Evolutionary conservation across 148 eudicot genomes (phyloP).

Genomic region (Polygonum maritimum): DNA sequence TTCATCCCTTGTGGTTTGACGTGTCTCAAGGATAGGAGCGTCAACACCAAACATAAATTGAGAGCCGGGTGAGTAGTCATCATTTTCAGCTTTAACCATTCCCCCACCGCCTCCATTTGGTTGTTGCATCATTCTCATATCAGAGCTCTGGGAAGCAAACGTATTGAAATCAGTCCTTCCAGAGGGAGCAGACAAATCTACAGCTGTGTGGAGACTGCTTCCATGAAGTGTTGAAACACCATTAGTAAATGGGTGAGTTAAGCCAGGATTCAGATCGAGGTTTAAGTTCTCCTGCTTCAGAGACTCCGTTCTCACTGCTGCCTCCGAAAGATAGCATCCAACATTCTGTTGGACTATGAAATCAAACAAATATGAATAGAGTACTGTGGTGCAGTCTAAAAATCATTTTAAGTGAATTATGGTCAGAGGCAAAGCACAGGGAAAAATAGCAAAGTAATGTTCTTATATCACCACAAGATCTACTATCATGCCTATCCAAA

Average conservation of each 20-base stretch:
- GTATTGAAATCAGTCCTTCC: conserved; percentile 6
- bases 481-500: neutral
- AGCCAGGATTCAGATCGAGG: conserved; percentile 26
- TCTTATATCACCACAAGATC: neutral
- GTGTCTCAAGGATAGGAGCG: conserved; percentile 2
- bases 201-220: conserved; percentile 4
- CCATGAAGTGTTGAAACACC: conserved; percentile 33
- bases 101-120: conserved; percentile 1
- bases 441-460: neutral
- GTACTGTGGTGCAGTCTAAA: neutral
- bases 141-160: conserved; percentile 7
- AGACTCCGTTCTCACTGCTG: conserved; percentile 23
- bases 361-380: conserved; percentile 1
- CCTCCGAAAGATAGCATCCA: conserved; percentile 42
- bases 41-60: conserved; percentile 6
- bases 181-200: conserved; percentile 7
- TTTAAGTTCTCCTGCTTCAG: conserved; percentile 48
- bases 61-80: neutral
- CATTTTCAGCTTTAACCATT: conserved; percentile 7
- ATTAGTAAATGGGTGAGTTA: conserved; percentile 37
- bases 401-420: neutral
- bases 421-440: neutral
- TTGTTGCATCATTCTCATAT: conserved; percentile 9
- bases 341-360: conserved; percentile 63
- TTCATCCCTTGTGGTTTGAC: neutral